Conservation (phyloP, 208 protist genomes). For the Willaertia magna region DNA sequence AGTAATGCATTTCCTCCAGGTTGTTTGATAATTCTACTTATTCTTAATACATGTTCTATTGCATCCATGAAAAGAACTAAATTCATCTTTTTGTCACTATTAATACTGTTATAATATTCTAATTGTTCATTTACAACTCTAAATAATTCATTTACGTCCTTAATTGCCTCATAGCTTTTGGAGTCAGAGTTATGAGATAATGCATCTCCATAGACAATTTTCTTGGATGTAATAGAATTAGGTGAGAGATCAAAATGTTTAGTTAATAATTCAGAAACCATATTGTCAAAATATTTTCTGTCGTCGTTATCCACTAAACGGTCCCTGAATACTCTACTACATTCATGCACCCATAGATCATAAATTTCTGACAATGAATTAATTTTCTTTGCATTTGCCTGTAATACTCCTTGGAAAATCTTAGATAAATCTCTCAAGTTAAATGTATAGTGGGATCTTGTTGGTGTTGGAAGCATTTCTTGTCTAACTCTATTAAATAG, state of each 20-base stretch:
- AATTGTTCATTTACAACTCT: constrained; percentile 64
- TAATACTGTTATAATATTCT: constrained; percentile 77
- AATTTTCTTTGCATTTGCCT: constrained; percentile 52
- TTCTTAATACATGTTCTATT: constrained; percentile 86
- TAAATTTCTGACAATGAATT: constrained; percentile 43
- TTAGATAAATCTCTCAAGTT: constrained; percentile 94
- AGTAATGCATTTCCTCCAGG: constrained; percentile 87
- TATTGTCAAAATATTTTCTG: constrained; percentile 71
- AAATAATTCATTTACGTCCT: constrained; percentile 56
- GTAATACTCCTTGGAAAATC: constrained; percentile 86
- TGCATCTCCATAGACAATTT: constrained; percentile 86
- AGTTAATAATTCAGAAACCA: constrained; percentile 52
- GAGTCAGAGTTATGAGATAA: constrained; percentile 48
- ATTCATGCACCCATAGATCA: constrained; percentile 87
- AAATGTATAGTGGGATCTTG: constrained; percentile 97
- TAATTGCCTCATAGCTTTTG: constrained; percentile 69
- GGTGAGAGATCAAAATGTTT: constrained; percentile 59
- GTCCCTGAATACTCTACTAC: constrained; percentile 61
- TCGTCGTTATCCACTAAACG: constrained; percentile 76
- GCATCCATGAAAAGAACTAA: constrained; percentile 94
- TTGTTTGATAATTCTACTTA: constrained; percentile 83
- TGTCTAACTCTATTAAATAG: constrained; percentile 78
- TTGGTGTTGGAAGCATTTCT: constrained; percentile 88
- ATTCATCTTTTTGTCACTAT: constrained; percentile 63
- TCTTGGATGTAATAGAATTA: constrained; percentile 39